Conservation (phyloP, 2,329 filamentous ascomycete genomes). For the Botrytis deweyae region DNA sequence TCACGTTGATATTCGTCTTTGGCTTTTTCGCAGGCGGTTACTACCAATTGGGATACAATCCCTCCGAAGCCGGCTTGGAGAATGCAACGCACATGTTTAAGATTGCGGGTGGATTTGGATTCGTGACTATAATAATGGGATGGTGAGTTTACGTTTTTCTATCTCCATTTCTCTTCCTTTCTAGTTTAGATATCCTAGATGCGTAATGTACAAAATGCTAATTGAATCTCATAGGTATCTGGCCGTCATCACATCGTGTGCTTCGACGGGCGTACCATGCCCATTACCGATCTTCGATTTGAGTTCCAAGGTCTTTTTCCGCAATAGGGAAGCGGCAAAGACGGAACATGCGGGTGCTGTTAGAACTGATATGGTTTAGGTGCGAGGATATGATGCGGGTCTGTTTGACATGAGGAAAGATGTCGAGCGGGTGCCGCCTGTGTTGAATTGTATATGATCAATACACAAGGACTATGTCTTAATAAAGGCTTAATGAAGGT, state of each 20-base stretch:
- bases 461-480: neutral
- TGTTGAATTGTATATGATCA: neutral
- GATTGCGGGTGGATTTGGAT: slow-evolving; percentile 27
- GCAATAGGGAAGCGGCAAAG: slow-evolving; percentile 16
- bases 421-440: neutral
- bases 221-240: slow-evolving; percentile 13
- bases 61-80: slow-evolving; percentile 17
- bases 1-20: slow-evolving; percentile 23
- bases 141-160: neutral
- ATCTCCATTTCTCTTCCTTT: too few species aligned
- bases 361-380: neutral
- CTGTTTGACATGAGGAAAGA: neutral
- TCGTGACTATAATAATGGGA: slow-evolving; percentile 25
- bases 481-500: neutral
- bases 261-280: slow-evolving; percentile 26
- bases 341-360: slow-evolving; percentile 23
- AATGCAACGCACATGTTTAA: slow-evolving; percentile 23
- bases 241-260: slow-evolving; percentile 24
- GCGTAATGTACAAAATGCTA: neutral
- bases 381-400: too few species aligned
- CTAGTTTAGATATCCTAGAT: too few species aligned
- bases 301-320: slow-evolving; percentile 18
- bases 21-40: slow-evolving; percentile 18
- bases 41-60: slow-evolving; percentile 23
- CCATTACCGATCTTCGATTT: slow-evolving; percentile 27